A percentile compares a stretch with the other conserved stretches of the same genome.
Conservation (phyloP, 257 asterid species). For the Lycium barbarum region DNA sequence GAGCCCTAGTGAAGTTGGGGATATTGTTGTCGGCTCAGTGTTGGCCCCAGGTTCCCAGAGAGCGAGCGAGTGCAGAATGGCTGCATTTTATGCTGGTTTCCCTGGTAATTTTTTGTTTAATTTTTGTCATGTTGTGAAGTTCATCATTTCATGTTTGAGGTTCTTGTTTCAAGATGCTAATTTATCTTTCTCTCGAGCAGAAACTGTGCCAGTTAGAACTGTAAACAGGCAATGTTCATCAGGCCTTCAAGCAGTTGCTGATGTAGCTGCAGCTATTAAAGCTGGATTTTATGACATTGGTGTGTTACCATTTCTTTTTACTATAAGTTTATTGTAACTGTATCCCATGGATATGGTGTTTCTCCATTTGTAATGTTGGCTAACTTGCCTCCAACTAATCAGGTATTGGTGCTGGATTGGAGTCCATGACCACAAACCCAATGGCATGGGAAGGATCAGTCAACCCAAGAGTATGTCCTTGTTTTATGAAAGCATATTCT, state of each 20-base stretch:
- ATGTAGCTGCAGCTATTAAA: constrained; percentile 98
- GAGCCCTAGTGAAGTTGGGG: constrained; percentile 94
- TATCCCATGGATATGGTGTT: not conserved
- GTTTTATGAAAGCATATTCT: not conserved
- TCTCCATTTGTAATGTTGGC: not conserved
- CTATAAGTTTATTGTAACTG: not conserved
- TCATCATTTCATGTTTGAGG: not conserved
- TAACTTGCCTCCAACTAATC: constrained; percentile 13
- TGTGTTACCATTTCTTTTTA: constrained; percentile 30
- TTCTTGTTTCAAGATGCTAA: constrained; percentile 21
- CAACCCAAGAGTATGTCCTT: constrained; percentile 75
- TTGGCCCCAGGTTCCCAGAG: constrained; percentile 97
- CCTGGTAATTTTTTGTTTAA: constrained; percentile 61
- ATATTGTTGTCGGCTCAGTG: constrained; percentile 94
- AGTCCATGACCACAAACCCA: constrained; percentile 88
- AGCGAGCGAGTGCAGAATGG: constrained; percentile 99
- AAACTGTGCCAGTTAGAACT: constrained; percentile 95
- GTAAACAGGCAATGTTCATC: constrained; percentile 99
- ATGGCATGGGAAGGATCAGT: constrained; percentile 99
- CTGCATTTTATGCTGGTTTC: constrained; percentile 99
- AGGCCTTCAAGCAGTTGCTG: constrained; percentile 99
- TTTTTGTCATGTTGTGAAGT: not conserved
- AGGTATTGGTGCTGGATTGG: constrained; percentile 99
- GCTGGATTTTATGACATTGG: constrained; percentile 99
- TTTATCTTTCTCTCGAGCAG: constrained; percentile 45